Evolutionary conservation across 805 yeast species (phyloP), one percentile per base, ranked within the genome.

Genomic region (Candida boidinii): DNA sequence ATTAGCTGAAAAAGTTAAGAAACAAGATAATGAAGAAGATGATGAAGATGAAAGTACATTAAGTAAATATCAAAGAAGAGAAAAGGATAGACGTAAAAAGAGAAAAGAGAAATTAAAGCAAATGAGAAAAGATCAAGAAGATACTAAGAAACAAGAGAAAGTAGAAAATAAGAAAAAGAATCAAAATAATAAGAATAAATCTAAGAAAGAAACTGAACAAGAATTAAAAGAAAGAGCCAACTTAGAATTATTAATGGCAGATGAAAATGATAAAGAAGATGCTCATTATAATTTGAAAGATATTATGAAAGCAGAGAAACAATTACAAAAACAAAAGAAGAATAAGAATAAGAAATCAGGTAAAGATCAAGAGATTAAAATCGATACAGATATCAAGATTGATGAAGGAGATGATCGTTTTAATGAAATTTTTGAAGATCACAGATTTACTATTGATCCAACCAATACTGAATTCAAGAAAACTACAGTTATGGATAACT

Each of bases 381-480:
- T 39, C 10, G 58, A 57, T 24, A 39, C 29, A 3, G 49, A 45
- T 27, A 79, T 83, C 56, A 64, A 70, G 43, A 72, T 87, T 28
- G 87, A 85, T 48, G 72, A 84, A 48, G 64, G 66, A 26, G 98
- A 92, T 65, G 77, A 81, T 12, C 79, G 98, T 61, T 92, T 92
- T 65, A 69, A 69, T 29, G 94, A 81, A 43, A 66, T 87, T 42
- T 85, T 79, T 50, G 86, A 86, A 48, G 79, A 76, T 40, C 95
- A 84, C 41, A 92, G 81, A 40, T 92, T 76, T 58, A 96, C 96
- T 10, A 87, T 94, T 52, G 98, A 94, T 58, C 94, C 96, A 16
- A 79, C 94, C 15, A 76, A 70, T 49, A 82, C 94, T n/a, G 95
- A 85, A 53, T 90, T 73, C 66, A 87, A 83, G 62, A 76, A 79